A percentile compares a stretch with the other conserved stretches of the same genome.
Conservation (phyloP, 2,329 filamentous ascomycete genomes). For the Arthrobotrys sinensis region DNA sequence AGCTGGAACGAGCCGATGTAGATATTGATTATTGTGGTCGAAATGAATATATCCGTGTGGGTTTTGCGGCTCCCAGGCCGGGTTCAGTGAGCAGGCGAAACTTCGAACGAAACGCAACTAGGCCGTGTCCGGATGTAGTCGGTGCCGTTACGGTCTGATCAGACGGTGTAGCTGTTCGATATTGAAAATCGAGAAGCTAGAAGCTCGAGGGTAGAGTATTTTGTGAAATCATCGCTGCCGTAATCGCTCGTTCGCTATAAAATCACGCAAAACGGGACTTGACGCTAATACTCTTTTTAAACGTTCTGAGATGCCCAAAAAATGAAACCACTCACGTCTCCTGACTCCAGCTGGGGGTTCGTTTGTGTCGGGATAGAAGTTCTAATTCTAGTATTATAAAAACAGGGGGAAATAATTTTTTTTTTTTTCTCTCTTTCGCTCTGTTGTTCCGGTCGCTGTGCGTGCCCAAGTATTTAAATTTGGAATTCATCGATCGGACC, state of each 20-base stretch:
- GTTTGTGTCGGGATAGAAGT: conserved; percentile 24
- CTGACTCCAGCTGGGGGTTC: conserved; percentile 22
- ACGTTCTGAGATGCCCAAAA: conserved; percentile 40
- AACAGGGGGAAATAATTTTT: neutral
- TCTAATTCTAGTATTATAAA: conserved; percentile 31
- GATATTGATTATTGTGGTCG: neutral
- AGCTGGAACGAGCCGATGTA: neutral
- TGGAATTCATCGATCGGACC: conserved; percentile 46
- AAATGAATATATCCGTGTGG: conserved; percentile 3
- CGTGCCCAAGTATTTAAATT: conserved; percentile 27
- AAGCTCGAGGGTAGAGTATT: conserved; percentile 21
- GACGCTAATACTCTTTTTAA: conserved; percentile 45
- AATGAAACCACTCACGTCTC: conserved; percentile 54
- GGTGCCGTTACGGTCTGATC: neutral
- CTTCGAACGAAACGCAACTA: conserved; percentile 17
- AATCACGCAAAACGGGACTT: conserved; percentile 54
- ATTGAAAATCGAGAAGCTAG: conserved; percentile 28
- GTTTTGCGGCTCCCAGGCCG: conserved; percentile 12
- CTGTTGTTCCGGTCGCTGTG: conserved; percentile 18
- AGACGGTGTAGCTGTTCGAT: conserved; percentile 5
- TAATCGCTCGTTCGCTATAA: conserved; percentile 36
- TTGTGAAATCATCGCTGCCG: conserved; percentile 27
- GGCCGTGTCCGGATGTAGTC: conserved; percentile 5
- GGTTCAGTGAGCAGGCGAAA: conserved; percentile 11
- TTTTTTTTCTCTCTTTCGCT: neutral